Conservation (phyloP, 2,329 filamentous ascomycete species). For the Phialophora chinensis region DNA sequence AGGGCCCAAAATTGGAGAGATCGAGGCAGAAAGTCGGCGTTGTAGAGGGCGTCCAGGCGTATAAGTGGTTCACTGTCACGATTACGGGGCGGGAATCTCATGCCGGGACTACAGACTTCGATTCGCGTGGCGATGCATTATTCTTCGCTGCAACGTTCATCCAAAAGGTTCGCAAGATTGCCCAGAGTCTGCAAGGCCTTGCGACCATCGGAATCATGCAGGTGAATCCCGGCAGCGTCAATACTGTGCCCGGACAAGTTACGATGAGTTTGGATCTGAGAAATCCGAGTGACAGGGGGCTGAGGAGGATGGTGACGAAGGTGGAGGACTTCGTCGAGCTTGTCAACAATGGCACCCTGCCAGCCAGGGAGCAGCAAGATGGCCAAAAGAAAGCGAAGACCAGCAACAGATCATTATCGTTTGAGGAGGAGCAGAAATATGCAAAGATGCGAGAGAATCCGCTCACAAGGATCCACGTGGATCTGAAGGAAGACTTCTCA, state of each 20-base stretch:
- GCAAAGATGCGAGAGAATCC: conserved; percentile 5
- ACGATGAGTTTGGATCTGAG: conserved; percentile 38
- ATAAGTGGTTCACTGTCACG: conserved; percentile 73
- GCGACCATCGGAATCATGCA: conserved; percentile 74
- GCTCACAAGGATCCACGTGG: conserved; percentile 24
- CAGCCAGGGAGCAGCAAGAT: not conserved
- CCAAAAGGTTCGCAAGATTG: conserved; percentile 67
- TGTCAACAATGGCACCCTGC: conserved; percentile 61
- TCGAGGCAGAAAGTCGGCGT: conserved; percentile 69
- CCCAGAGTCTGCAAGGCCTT: conserved; percentile 62
- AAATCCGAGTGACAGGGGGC: conserved; percentile 31
- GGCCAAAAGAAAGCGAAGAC: not conserved
- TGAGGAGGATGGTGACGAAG: conserved; percentile 29
- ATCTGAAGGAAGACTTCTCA: conserved; percentile 35
- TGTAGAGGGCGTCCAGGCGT: conserved; percentile 75
- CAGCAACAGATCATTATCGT: not conserved
- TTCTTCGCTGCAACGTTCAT: conserved; percentile 72
- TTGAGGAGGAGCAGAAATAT: not conserved
- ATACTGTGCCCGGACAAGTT: conserved; percentile 75
- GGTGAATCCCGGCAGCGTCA: conserved; percentile 70
- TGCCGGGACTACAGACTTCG: conserved; percentile 75
- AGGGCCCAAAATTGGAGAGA: conserved; percentile 75
- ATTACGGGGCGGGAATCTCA: conserved; percentile 72
- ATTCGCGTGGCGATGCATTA: conserved; percentile 70
- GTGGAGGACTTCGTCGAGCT: conserved; percentile 11